These are phyloP conservation scores for Trifolium repens DNA, from an alignment of 306 rosid genomes.

Conservation along the genomic window DNA sequence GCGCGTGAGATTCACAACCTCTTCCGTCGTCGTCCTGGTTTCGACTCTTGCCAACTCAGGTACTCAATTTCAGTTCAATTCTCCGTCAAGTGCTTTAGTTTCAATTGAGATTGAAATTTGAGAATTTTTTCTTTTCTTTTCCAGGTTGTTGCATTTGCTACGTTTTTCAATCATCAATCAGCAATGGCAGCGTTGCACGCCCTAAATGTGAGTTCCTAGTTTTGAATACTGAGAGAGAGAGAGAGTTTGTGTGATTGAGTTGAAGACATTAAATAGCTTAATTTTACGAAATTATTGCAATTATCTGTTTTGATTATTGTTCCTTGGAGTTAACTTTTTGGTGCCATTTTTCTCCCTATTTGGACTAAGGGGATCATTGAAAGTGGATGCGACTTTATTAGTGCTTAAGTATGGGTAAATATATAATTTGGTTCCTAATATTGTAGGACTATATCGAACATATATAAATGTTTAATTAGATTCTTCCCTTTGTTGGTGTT, in stretches of 20 bases:
- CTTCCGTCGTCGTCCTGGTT: conserved; percentile 93
- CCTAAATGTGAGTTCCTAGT: conserved; percentile 67
- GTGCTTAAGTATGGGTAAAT: neutral
- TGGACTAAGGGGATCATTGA: neutral
- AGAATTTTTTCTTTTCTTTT: conserved; percentile 23
- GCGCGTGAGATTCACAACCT: conserved; percentile 99
- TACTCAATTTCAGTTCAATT: conserved; percentile 39
- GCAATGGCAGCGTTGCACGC: conserved; percentile 81
- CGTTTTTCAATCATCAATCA: conserved; percentile 86
- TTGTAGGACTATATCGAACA: neutral
- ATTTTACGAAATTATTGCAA: neutral
- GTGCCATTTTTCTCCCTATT: neutral
- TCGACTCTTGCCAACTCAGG: conserved; percentile 98
- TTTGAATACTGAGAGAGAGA: neutral
- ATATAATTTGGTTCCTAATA: neutral
- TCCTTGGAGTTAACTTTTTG: conserved; percentile 18
- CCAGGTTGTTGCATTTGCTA: conserved; percentile 97
- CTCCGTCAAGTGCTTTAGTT: neutral
- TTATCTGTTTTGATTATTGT: conserved; percentile 5
- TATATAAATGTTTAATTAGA: neutral
- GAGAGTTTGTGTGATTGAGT: neutral
- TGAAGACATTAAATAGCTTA: conserved; percentile 6
- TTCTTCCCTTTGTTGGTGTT: neutral
- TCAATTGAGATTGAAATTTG: neutral
- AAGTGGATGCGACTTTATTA: neutral